Conservation (phyloP, 257 asterid species). For the Solanum virginianum region DNA sequence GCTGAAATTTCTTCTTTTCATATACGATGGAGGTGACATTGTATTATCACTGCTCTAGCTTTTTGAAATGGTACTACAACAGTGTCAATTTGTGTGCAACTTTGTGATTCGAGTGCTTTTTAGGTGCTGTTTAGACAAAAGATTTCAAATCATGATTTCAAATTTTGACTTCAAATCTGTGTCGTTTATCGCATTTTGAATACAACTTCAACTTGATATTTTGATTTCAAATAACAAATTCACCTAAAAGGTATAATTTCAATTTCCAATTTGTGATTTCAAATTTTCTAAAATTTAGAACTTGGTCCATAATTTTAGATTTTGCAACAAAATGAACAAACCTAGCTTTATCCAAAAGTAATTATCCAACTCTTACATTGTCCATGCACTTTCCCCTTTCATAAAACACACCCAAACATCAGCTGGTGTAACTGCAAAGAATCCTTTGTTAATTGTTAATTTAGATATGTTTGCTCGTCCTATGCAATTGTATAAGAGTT, state of each 20-base stretch:
- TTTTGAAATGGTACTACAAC: not conserved
- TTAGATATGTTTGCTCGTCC: not conserved
- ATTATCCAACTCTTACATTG: not conserved
- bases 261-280: not conserved
- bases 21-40: not conserved
- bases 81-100: not conserved
- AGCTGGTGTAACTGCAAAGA: not conserved
- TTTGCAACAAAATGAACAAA: not conserved
- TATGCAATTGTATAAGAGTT: not conserved
- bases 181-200: not conserved
- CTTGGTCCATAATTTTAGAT: not conserved
- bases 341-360: not conserved
- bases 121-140: not conserved
- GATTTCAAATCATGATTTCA: not conserved
- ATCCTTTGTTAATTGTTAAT: not conserved
- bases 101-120: not conserved
- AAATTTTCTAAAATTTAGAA: not conserved
- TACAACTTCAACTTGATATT: not conserved
- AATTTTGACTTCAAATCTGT: not conserved
- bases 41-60: not conserved
- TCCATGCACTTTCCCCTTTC: not conserved
- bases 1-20: not conserved
- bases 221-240: not conserved
- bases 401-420: not conserved
- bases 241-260: not conserved